phyloP scores from a whole-genome alignment of 116 monocot genomes.

The Phalaenopsis hybrid region DNA sequence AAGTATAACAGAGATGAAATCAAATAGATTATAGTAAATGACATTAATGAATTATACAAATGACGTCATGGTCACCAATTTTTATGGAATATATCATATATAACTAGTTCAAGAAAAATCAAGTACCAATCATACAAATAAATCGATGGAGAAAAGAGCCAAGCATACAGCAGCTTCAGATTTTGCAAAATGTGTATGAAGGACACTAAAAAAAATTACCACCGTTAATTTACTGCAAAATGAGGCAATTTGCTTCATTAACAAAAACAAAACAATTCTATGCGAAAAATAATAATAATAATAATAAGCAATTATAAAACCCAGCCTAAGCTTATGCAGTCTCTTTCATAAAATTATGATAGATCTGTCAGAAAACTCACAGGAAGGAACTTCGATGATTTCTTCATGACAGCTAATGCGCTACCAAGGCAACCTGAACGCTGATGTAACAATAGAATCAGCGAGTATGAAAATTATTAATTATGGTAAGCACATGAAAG shows the following conservation, averaged over 20 bases:
- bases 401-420: slow-evolving; percentile 97
- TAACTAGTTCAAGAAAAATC: background rate
- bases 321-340: background rate
- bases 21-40: too few relatives aligned
- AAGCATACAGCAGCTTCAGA: background rate
- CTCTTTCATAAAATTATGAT: slow-evolving; percentile 4
- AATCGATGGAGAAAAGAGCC: background rate
- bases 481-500: background rate
- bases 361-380: slow-evolving; percentile 35
- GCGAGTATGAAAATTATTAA: background rate
- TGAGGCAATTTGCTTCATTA: background rate
- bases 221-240: background rate
- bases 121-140: background rate
- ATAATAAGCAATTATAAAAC: background rate
- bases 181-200: background rate
- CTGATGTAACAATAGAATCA: slow-evolving; percentile 37
- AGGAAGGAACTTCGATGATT: slow-evolving; percentile 92
- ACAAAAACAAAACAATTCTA: background rate
- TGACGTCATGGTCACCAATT: too few relatives aligned
- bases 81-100: too few relatives aligned
- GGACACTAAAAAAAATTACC: background rate
- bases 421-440: slow-evolving; percentile 96
- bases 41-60: too few relatives aligned
- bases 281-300: background rate
- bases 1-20: too few relatives aligned